These are phyloP conservation scores for Elasticomyces elasticus DNA, from an alignment of 495 filamentous ascomycete species.

Conservation along the genomic window DNA sequence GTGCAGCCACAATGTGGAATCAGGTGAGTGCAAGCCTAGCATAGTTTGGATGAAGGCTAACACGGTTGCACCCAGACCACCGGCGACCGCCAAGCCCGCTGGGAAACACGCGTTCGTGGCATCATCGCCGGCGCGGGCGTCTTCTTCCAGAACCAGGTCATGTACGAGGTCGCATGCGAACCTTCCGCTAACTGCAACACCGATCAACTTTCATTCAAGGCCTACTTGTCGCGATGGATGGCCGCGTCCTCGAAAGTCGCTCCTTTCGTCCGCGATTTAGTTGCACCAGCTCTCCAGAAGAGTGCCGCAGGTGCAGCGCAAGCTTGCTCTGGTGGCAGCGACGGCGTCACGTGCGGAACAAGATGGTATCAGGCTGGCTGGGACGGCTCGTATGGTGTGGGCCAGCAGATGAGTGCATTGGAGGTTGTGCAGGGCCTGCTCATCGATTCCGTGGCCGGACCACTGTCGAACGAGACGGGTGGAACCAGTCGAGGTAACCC, in stretches of 20 bases:
- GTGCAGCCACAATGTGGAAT: constrained; percentile 72
- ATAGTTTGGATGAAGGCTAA: too few relatives aligned
- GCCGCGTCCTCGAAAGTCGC: constrained; percentile 55
- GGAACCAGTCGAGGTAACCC: constrained; percentile 31
- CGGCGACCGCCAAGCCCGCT: constrained; percentile 8
- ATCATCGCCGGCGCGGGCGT: constrained; percentile 29
- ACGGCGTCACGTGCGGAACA: constrained; percentile 38
- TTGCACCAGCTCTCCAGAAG: constrained; percentile 47
- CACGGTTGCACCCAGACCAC: too few relatives aligned
- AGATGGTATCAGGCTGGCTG: constrained; percentile 41
- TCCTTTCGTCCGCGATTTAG: constrained; percentile 46
- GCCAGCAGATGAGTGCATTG: constrained; percentile 51
- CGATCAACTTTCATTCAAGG: constrained; percentile 68
- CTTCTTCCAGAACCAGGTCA: constrained; percentile 48
- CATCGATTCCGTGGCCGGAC: constrained; percentile 34
- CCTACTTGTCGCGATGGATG: constrained; percentile 62
- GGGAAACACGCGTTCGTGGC: constrained; percentile 13
- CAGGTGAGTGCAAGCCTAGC: constrained; percentile 34
- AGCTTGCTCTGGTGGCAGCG: constrained; percentile 46
- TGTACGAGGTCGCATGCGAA: constrained; percentile 66
- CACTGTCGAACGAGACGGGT: constrained; percentile 28
- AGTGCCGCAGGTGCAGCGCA: constrained; percentile 52
- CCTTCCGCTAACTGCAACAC: constrained; percentile 51
- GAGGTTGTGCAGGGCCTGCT: constrained; percentile 48
- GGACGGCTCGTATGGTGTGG: constrained; percentile 42